A percentile compares a stretch with the other conserved stretches of the same genome.
Evolutionary conservation across 768 basidiomycete species (phyloP).

Genomic region (Trametes cubensis): DNA sequence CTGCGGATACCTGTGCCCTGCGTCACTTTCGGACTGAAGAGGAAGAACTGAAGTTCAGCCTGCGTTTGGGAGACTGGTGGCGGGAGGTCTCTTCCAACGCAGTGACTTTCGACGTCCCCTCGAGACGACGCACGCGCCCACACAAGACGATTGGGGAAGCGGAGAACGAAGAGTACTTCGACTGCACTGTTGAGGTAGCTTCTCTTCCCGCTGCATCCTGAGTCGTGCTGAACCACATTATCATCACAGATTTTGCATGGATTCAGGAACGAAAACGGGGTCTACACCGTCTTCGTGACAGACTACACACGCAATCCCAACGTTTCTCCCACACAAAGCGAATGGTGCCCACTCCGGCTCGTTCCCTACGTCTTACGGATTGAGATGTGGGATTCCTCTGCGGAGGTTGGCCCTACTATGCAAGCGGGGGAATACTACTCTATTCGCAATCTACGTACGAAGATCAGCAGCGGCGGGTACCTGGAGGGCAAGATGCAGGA

Average conservation of each 20-base stretch:
- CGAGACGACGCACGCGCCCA: not conserved
- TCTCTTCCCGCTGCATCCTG: not conserved
- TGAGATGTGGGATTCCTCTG: slow-evolving; percentile 61
- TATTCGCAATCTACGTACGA: slow-evolving; percentile 56
- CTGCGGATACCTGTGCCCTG: not conserved
- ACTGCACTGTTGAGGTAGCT: slow-evolving; percentile 50
- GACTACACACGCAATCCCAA: slow-evolving; percentile 58
- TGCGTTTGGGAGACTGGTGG: slow-evolving; percentile 36
- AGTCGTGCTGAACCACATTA: not conserved
- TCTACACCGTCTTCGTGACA: slow-evolving; percentile 60
- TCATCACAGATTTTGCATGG: slow-evolving; percentile 50
- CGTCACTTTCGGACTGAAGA: slow-evolving; percentile 23
- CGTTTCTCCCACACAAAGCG: slow-evolving; percentile 37
- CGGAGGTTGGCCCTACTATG: slow-evolving; percentile 45
- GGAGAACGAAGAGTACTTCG: slow-evolving; percentile 29
- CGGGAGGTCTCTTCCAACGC: slow-evolving; percentile 18
- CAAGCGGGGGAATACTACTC: slow-evolving; percentile 51
- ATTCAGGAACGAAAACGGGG: slow-evolving; percentile 40
- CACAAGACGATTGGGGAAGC: slow-evolving; percentile 32
- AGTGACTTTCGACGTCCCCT: not conserved
- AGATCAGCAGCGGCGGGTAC: slow-evolving; percentile 39
- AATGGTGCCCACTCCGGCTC: slow-evolving; percentile 53
- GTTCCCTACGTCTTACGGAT: slow-evolving; percentile 51
- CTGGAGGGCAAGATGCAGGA: slow-evolving; percentile 58
- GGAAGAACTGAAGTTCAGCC: slow-evolving; percentile 28